A percentile compares a stretch with the other conserved stretches of the same genome.
phyloP scores from a whole-genome alignment of 768 basidiomycete species.

The Leccinum disarticulatum region DNA sequence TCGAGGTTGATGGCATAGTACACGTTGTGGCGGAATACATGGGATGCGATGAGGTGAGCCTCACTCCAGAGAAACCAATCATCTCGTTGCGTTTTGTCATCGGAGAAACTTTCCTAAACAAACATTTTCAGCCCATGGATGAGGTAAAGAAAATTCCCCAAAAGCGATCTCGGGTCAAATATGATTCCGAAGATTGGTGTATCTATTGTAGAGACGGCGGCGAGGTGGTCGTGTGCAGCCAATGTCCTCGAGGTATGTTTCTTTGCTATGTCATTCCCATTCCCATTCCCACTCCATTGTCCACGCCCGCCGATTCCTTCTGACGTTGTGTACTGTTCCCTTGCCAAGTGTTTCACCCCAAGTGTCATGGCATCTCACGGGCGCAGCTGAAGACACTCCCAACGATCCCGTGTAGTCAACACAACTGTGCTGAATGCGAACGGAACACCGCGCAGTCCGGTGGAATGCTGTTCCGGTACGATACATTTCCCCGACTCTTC shows the following conservation, averaged over 20 bases:
- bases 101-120: slow-evolving; percentile 5
- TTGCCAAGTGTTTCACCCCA: slow-evolving; percentile 50
- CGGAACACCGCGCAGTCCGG: slow-evolving; percentile 48
- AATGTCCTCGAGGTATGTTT: slow-evolving; percentile 54
- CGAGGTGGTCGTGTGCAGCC: slow-evolving; percentile 44
- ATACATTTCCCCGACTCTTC: not conserved
- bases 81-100: not conserved
- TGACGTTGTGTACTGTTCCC: not conserved
- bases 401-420: slow-evolving; percentile 46
- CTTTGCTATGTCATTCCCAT: not conserved
- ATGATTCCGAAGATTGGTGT: slow-evolving; percentile 59
- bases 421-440: slow-evolving; percentile 45
- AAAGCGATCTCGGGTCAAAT: slow-evolving; percentile 37
- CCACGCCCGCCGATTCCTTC: not conserved
- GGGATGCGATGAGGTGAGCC: slow-evolving; percentile 30
- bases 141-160: slow-evolving; percentile 17
- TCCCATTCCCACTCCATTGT: slow-evolving; percentile 2
- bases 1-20: slow-evolving; percentile 37
- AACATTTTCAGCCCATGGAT: slow-evolving; percentile 15
- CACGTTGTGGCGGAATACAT: slow-evolving; percentile 32
- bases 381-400: slow-evolving; percentile 29
- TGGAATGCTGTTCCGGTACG: slow-evolving; percentile 59
- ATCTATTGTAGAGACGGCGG: slow-evolving; percentile 61
- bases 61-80: slow-evolving; percentile 12
- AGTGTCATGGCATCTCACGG: slow-evolving; percentile 43